Base-by-base conservation (phyloP, 2,329 filamentous ascomycete species). In the Podosphaera fusca region DNA sequence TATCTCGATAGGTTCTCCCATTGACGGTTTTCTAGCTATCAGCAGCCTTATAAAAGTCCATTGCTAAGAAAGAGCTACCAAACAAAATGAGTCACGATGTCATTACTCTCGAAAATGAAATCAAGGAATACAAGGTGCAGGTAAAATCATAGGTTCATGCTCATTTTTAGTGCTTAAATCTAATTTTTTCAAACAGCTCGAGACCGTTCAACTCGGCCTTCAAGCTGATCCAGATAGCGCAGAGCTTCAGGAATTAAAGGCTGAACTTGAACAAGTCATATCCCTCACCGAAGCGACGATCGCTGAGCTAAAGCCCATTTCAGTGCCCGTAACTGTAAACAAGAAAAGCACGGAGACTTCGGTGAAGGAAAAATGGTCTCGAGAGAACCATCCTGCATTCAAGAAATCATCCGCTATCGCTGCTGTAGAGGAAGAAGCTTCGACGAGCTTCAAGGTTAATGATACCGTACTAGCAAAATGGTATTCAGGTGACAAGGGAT, bases 381-480 rank as follows among this genome's bases (percentile, higher is more conserved):
- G 81, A 66, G 83, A 87, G 69, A 87, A 87, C 67, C 85, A 89
- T 63, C 85, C 86, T 0, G 82, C 85, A 10, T 85, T 78, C 70
- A 85, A 76, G 70, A 85, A 74, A 74, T 72, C 67, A 69, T 63
- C 67, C 73, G 71, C 67, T 69, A 63, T 66, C 4, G 59, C 68
- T 61, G 69, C 76, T 57, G 78, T 83, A 61, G 73, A 76, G 29
- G 60, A 70, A 57, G 71, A 76, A 36, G 69, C 70, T 2, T 72
- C 75, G 0, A 73, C 75, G 2, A 75, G 75, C 8, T 95, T 89
- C 71, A 79, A 84, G 58, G 86, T 95, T 62, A 95, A 95, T 67
- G 92, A 98, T 66, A 85, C 75, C 36, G 85, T 95, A 56, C 75
- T 92, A 69, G 92, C 90, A 52, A 89, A 90, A 70, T 98, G 89